Evolutionary conservation across 306 rosid species (phyloP).

Genomic region (Lablab purpureus): DNA sequence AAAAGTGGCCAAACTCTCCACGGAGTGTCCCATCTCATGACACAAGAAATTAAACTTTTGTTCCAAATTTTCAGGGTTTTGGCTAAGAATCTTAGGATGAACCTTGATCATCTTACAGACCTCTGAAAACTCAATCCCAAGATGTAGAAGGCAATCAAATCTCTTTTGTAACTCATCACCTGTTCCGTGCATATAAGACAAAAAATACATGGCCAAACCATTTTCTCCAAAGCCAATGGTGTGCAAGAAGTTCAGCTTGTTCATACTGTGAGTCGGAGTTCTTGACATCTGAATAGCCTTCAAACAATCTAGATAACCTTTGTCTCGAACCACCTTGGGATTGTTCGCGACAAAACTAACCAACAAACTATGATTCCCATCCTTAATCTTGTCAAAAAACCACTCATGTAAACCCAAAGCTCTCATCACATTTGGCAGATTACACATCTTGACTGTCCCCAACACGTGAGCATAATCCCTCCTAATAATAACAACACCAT

Average conservation of each 20-base stretch:
- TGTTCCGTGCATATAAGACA: slow-evolving; percentile 62
- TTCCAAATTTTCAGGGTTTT: slow-evolving; percentile 63
- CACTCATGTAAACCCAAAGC: slow-evolving; percentile 75
- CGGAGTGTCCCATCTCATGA: slow-evolving; percentile 61
- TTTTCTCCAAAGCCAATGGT: slow-evolving; percentile 83
- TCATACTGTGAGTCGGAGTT: slow-evolving; percentile 56
- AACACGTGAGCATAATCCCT: slow-evolving; percentile 57
- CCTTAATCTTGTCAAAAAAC: slow-evolving; percentile 65
- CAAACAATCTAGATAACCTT: slow-evolving; percentile 50
- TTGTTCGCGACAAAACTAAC: slow-evolving; percentile 48
- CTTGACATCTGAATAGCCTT: slow-evolving; percentile 54
- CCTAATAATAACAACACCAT: slow-evolving; percentile 43
- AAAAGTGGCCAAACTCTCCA: slow-evolving; percentile 56
- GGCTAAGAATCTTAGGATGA: slow-evolving; percentile 69
- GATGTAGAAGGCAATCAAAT: slow-evolving; percentile 64
- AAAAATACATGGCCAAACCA: slow-evolving; percentile 58
- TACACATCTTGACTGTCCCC: slow-evolving; percentile 70
- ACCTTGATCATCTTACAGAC: slow-evolving; percentile 58
- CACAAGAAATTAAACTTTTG: slow-evolving; percentile 65
- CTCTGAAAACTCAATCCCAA: slow-evolving; percentile 68
- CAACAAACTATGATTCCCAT: slow-evolving; percentile 60
- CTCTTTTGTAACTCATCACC: slow-evolving; percentile 57
- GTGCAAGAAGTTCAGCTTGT: slow-evolving; percentile 72
- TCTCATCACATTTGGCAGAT: slow-evolving; percentile 72
- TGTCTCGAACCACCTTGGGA: slow-evolving; percentile 54